phyloP scores from a whole-genome alignment of 805 yeast species.

The Cyberlindnera petersonii region DNA sequence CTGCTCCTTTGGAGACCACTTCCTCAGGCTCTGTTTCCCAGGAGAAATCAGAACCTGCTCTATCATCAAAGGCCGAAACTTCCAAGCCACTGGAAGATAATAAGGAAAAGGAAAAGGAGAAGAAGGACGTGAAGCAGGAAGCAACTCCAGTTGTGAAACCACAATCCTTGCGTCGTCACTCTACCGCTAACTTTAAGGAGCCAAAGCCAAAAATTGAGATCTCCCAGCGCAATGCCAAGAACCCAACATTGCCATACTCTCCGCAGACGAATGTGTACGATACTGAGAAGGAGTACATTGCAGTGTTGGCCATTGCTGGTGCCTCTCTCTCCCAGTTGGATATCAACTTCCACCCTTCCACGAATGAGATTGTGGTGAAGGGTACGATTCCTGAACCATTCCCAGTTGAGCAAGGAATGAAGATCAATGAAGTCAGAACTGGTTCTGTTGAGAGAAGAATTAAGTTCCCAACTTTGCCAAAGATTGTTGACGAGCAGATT shows the following conservation, averaged over 20 bases:
- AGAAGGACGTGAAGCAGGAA: slow-evolving; percentile 9
- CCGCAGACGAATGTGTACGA: slow-evolving; percentile 61
- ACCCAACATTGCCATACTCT: slow-evolving; percentile 44
- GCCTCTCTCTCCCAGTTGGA: slow-evolving; percentile 49
- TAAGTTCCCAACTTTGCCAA: slow-evolving; percentile 51
- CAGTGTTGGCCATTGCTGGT: slow-evolving; percentile 56
- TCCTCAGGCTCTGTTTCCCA: too few species aligned
- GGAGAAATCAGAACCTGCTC: neutral
- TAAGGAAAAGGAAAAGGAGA: slow-evolving; percentile 1
- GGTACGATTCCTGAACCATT: slow-evolving; percentile 37
- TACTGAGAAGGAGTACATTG: slow-evolving; percentile 39
- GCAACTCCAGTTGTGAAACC: slow-evolving; percentile 5
- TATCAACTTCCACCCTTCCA: slow-evolving; percentile 56
- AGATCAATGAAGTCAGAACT: slow-evolving; percentile 50
- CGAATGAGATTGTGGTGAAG: slow-evolving; percentile 48
- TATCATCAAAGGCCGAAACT: neutral
- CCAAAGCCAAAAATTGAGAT: slow-evolving; percentile 29
- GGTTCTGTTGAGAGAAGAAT: slow-evolving; percentile 57
- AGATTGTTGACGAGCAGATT: slow-evolving; percentile 49
- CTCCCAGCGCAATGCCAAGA: slow-evolving; percentile 24
- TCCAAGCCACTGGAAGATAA: neutral
- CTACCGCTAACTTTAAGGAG: slow-evolving; percentile 20
- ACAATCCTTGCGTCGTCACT: slow-evolving; percentile 24
- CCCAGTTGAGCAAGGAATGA: slow-evolving; percentile 29
- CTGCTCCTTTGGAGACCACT: neutral